Percentiles rank a stretch among this genome's conserved stretches.
These are phyloP conservation scores for Glycine tomentella DNA, from an alignment of 306 rosid species.

Conservation along the genomic window DNA sequence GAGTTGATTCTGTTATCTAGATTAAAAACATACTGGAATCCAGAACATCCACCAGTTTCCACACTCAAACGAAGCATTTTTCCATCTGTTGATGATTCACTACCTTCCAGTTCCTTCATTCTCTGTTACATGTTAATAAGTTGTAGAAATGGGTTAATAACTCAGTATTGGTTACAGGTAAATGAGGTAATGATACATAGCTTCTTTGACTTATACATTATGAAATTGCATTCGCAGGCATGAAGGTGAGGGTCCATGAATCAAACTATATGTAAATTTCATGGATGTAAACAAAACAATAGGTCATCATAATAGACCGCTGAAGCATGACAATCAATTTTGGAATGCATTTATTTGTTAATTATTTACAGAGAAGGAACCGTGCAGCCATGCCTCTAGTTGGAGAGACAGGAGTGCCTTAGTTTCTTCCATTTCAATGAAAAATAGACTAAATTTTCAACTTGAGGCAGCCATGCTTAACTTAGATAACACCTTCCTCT, in stretches of 20 bases:
- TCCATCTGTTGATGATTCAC: conserved; percentile 1
- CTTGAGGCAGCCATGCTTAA: too few species aligned
- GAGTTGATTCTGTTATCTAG: neutral
- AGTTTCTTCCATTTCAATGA: neutral
- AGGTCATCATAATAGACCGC: neutral
- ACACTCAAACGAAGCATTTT: conserved; percentile 4
- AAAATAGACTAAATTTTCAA: neutral
- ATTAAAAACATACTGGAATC: conserved; percentile 10
- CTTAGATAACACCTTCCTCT: too few species aligned
- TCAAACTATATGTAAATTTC: neutral
- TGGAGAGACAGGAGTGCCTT: neutral
- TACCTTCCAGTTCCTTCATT: conserved; percentile 2
- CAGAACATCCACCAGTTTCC: conserved; percentile 12
- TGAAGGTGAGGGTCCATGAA: neutral
- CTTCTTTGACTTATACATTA: neutral
- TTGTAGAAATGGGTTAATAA: neutral
- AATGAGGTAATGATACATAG: neutral
- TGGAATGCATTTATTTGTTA: neutral
- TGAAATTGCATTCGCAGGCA: neutral
- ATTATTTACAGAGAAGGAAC: neutral
- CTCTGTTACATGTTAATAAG: neutral
- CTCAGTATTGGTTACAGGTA: neutral
- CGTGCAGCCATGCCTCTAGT: neutral
- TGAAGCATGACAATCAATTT: neutral
- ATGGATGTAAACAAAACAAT: neutral